A percentile compares a stretch with the other conserved stretches of the same genome.
Evolutionary conservation across 805 yeast genomes (phyloP).

Genomic region (Wickerhamomyces strasburgensis): DNA sequence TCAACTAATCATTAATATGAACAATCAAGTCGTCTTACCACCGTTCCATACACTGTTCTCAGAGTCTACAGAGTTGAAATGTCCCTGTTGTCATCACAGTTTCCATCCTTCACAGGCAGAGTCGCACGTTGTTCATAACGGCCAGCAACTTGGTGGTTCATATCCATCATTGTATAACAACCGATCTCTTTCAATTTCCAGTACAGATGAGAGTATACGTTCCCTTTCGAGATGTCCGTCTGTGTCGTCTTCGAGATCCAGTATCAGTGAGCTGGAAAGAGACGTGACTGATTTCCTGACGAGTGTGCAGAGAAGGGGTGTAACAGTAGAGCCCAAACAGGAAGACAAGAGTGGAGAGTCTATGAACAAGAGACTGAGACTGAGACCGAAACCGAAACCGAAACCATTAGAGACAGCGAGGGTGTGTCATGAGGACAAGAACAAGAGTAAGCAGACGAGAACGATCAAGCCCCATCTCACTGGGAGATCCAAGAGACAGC

Average conservation of each 20-base stretch:
- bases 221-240: no score
- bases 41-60: background rate
- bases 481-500: slow-evolving; percentile 40
- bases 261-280: background rate
- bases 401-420: background rate
- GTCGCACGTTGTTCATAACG: no score
- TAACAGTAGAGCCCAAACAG: background rate
- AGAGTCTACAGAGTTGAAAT: background rate
- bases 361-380: background rate
- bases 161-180: no score
- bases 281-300: background rate
- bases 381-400: background rate
- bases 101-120: no score
- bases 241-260: no score
- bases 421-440: no score
- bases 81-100: background rate
- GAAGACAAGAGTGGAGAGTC: background rate
- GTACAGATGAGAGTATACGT: no score
- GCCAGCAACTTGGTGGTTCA: no score
- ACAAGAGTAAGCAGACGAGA: no score
- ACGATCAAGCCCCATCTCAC: slow-evolving; percentile 7
- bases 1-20: background rate
- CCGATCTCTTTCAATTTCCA: no score
- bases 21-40: background rate
- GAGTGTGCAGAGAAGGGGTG: background rate